phyloP scores from a whole-genome alignment of 306 rosid genomes.

The Cucurbita pepo region DNA sequence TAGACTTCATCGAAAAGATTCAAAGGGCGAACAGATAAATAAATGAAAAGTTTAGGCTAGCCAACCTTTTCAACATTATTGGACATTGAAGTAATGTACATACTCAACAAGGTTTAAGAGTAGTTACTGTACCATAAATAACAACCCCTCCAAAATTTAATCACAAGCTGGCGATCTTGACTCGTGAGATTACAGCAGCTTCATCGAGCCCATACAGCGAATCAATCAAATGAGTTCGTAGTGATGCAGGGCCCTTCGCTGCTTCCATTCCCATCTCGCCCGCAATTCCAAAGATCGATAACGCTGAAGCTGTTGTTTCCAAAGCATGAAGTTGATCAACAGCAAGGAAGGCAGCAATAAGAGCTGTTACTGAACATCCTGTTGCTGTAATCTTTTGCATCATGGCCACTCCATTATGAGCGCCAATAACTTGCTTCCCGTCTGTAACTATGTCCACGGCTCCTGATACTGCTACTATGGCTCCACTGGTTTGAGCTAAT shows the following conservation, averaged over 20 bases:
- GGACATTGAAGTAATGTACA: background rate
- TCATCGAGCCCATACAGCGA: conserved; percentile 69
- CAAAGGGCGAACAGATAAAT: background rate
- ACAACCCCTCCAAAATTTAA: background rate
- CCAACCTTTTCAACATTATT: background rate
- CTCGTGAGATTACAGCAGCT: conserved; percentile 41
- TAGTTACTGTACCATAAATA: background rate
- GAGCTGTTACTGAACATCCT: conserved; percentile 81
- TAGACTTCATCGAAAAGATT: background rate
- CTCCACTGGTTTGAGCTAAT: conserved; percentile 53
- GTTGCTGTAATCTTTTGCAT: conserved; percentile 85
- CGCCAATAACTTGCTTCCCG: conserved; percentile 62
- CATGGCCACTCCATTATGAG: conserved; percentile 77
- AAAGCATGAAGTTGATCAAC: conserved; percentile 48
- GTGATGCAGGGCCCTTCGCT: conserved; percentile 75
- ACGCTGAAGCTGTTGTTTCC: conserved; percentile 26
- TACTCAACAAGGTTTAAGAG: background rate
- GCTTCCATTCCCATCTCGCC: conserved; percentile 66
- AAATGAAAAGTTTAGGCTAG: background rate
- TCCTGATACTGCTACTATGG: conserved; percentile 74
- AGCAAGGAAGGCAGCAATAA: conserved; percentile 71
- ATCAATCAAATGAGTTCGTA: conserved; percentile 77
- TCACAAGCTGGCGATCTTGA: conserved; percentile 34
- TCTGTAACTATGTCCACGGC: conserved; percentile 70
- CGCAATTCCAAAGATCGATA: conserved; percentile 53